A percentile compares a stretch with the other conserved stretches of the same genome.
Conservation (phyloP, 2,329 filamentous ascomycete genomes). For the Aureobasidium zeae region DNA sequence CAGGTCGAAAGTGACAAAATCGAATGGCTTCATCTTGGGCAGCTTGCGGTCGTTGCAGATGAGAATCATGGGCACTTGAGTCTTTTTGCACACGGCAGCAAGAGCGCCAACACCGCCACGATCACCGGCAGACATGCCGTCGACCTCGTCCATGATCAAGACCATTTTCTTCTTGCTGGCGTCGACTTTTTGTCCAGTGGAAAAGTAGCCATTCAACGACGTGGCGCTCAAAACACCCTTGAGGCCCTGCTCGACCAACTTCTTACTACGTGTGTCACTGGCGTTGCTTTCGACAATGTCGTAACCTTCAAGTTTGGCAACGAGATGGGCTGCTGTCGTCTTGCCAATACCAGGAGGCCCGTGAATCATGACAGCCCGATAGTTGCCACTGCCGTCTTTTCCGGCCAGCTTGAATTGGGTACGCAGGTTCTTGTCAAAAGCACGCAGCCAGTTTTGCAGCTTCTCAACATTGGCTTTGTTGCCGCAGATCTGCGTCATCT, state of each 20-base stretch:
- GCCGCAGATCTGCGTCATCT: slow-evolving; percentile 81
- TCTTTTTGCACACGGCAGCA: slow-evolving; percentile 91
- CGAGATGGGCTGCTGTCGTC: slow-evolving; percentile 90
- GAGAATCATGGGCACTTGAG: slow-evolving; percentile 85
- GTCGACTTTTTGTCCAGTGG: slow-evolving; percentile 73
- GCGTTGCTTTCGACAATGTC: slow-evolving; percentile 93
- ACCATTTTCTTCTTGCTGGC: slow-evolving; percentile 82
- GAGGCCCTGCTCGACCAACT: slow-evolving; percentile 81
- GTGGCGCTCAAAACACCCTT: slow-evolving; percentile 88
- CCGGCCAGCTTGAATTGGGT: slow-evolving; percentile 75
- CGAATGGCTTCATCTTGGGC: slow-evolving; percentile 98
- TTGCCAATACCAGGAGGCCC: slow-evolving; percentile 96
- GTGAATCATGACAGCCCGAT: slow-evolving; percentile 87
- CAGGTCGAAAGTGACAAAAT: slow-evolving; percentile 73
- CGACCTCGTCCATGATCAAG: slow-evolving; percentile 97
- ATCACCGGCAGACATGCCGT: slow-evolving; percentile 96
- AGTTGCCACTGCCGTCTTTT: slow-evolving; percentile 71
- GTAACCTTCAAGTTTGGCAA: slow-evolving; percentile 85
- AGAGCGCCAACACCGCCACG: slow-evolving; percentile 90
- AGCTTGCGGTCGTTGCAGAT: slow-evolving; percentile 93
- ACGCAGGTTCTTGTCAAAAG: slow-evolving; percentile 70
- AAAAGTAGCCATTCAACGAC: slow-evolving; percentile 84
- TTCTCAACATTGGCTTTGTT: slow-evolving; percentile 88
- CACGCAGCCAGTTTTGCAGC: slow-evolving; percentile 76
- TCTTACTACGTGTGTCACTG: slow-evolving; percentile 92